These are phyloP conservation scores for Penicillium crystallinum DNA, from an alignment of 495 filamentous ascomycete genomes.

Conservation along the genomic window DNA sequence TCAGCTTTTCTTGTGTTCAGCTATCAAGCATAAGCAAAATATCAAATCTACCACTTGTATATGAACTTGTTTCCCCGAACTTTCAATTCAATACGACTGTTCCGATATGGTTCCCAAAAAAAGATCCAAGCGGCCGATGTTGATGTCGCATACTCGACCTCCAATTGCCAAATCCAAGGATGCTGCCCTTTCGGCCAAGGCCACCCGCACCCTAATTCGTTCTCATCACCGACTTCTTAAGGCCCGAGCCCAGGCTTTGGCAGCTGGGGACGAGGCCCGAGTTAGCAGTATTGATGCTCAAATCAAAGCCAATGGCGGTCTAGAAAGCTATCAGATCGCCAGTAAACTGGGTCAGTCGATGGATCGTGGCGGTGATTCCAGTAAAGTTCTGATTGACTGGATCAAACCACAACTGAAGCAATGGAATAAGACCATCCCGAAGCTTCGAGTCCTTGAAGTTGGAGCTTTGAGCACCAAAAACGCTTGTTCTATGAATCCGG, in stretches of 20 bases:
- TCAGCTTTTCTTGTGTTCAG: background rate
- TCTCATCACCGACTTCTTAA: constrained; percentile 83
- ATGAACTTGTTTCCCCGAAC: too few species aligned
- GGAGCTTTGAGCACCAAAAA: constrained; percentile 84
- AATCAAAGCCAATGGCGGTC: constrained; percentile 67
- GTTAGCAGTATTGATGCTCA: constrained; percentile 53
- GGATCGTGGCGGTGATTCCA: constrained; percentile 87
- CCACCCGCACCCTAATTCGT: constrained; percentile 75
- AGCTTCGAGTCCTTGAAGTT: constrained; percentile 73
- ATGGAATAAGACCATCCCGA: constrained; percentile 20
- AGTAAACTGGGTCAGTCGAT: constrained; percentile 82
- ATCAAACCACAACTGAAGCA: constrained; percentile 45
- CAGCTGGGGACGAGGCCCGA: constrained; percentile 53
- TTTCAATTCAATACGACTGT: background rate
- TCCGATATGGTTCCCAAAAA: constrained; percentile 22
- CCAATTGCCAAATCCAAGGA: constrained; percentile 48
- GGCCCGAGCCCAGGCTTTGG: constrained; percentile 59
- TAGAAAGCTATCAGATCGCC: constrained; percentile 80
- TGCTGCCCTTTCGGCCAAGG: constrained; percentile 67
- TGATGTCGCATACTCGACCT: constrained; percentile 66
- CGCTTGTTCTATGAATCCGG: constrained; percentile 64
- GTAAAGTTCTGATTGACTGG: constrained; percentile 82
- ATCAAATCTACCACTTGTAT: too few species aligned
- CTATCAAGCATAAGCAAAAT: background rate
- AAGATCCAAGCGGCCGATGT: constrained; percentile 37